Evolutionary conservation across 2,329 filamentous ascomycete species (phyloP).

Genomic region (Stagonosporopsis tanaceti): DNA sequence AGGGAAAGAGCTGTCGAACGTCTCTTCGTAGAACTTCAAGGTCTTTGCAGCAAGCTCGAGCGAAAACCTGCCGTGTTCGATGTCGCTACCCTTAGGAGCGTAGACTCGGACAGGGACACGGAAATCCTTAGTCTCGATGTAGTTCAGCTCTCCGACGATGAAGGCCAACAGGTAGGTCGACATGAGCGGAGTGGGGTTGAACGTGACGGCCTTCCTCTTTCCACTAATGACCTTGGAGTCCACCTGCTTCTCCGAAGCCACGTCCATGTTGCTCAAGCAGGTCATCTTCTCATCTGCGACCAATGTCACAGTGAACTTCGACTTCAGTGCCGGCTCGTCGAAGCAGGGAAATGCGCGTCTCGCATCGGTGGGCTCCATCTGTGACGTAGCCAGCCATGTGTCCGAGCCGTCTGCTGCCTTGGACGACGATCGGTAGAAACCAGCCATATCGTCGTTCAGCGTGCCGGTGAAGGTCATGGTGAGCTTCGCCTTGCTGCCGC

Average conservation of each 20-base stretch:
- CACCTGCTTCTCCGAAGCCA: slow-evolving; percentile 78
- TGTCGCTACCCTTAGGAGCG: slow-evolving; percentile 86
- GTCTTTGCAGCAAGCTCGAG: slow-evolving; percentile 88
- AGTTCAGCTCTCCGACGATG: slow-evolving; percentile 91
- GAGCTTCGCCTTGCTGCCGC: slow-evolving; percentile 79
- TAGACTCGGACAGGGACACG: slow-evolving; percentile 93
- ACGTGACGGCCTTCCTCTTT: slow-evolving; percentile 85
- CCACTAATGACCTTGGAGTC: slow-evolving; percentile 67
- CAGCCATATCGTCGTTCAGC: slow-evolving; percentile 94
- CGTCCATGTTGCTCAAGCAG: slow-evolving; percentile 97
- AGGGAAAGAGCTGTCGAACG: slow-evolving; percentile 86
- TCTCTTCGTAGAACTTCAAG: slow-evolving; percentile 93
- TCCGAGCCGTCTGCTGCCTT: slow-evolving; percentile 80
- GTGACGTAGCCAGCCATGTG: slow-evolving; percentile 85
- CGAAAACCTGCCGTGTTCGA: slow-evolving; percentile 90
- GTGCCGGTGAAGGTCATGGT: slow-evolving; percentile 80
- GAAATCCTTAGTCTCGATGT: slow-evolving; percentile 91
- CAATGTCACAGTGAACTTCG: slow-evolving; percentile 88
- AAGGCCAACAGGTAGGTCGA: slow-evolving; percentile 96
- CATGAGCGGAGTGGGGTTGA: slow-evolving; percentile 92
- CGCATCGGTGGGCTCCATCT: slow-evolving; percentile 97
- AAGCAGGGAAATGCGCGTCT: slow-evolving; percentile 94
- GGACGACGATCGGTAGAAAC: slow-evolving; percentile 96
- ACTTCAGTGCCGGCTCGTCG: slow-evolving; percentile 93
- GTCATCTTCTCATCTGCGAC: slow-evolving; percentile 90